phyloP scores from a whole-genome alignment of 345 rosid species.

The Hibiscus trionum region DNA sequence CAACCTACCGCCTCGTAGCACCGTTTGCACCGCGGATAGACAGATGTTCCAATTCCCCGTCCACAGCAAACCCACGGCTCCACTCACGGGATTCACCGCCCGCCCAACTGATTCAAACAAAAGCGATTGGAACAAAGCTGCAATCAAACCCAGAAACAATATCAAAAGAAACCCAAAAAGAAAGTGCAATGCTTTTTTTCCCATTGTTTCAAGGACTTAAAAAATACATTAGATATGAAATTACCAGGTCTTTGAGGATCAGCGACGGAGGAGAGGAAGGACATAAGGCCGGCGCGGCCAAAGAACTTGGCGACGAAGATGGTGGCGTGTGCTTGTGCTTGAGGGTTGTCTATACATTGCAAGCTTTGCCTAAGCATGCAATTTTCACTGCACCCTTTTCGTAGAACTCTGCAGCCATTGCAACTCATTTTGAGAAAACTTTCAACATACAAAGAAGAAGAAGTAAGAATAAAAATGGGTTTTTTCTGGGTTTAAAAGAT shows the following conservation, averaged over 20 bases:
- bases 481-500: slow-evolving; percentile 12
- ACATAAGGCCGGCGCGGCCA: slow-evolving; percentile 85
- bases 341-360: slow-evolving; percentile 47
- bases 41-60: slow-evolving; percentile 61
- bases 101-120: slow-evolving; percentile 64
- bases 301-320: slow-evolving; percentile 83
- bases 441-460: slow-evolving; percentile 3
- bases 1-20: slow-evolving; percentile 49
- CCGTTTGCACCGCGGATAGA: slow-evolving; percentile 53
- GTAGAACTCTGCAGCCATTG: slow-evolving; percentile 75
- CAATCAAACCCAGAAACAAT: neutral
- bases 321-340: slow-evolving; percentile 82
- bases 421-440: slow-evolving; percentile 49
- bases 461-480: slow-evolving; percentile 3
- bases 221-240: neutral
- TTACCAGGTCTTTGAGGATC: slow-evolving; percentile 54
- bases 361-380: slow-evolving; percentile 71
- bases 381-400: slow-evolving; percentile 76
- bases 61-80: slow-evolving; percentile 66
- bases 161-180: too few relatives aligned
- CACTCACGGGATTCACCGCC: slow-evolving; percentile 59
- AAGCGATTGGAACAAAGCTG: slow-evolving; percentile 66
- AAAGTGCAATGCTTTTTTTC: neutral
- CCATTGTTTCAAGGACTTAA: neutral
- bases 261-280: slow-evolving; percentile 68